Conservation (phyloP, 768 basidiomycete genomes). For the Obba rivulosa region DNA sequence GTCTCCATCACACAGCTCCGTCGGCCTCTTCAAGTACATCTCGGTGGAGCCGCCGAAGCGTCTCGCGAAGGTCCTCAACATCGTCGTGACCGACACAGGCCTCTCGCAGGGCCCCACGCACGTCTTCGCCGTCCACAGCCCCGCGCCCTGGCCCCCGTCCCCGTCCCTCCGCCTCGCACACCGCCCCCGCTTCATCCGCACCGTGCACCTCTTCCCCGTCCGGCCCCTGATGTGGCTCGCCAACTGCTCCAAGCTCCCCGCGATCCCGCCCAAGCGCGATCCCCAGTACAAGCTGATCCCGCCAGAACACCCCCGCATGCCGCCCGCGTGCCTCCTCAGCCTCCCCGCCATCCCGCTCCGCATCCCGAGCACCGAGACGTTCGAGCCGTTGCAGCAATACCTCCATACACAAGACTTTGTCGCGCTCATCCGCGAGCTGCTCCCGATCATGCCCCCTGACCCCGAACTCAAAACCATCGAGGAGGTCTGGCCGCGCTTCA, state of each 20-base stretch:
- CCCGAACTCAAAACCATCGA: neutral
- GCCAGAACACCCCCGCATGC: no score
- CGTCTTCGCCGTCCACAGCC: constrained; percentile 12
- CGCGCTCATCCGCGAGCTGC: constrained; percentile 3
- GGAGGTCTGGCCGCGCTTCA: neutral
- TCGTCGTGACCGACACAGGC: constrained; percentile 13
- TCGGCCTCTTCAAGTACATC: constrained; percentile 9
- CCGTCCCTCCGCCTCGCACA: neutral
- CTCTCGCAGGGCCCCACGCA: constrained; percentile 13
- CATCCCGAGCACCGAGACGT: constrained; percentile 53
- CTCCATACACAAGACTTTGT: constrained; percentile 42
- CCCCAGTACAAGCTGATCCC: no score
- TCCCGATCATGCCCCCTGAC: neutral
- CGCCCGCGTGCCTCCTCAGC: constrained; percentile 2
- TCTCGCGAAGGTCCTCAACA: constrained; percentile 5
- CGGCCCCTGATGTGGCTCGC: constrained; percentile 64
- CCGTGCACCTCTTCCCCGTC: constrained; percentile 39
- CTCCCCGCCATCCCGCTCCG: constrained; percentile 57
- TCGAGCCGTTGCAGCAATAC: constrained; percentile 49
- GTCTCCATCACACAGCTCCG: neutral
- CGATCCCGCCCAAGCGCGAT: constrained; percentile 29
- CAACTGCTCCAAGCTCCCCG: constrained; percentile 56
- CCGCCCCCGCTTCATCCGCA: constrained; percentile 2
- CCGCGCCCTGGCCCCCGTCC: neutral
- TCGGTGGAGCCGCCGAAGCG: constrained; percentile 11